Evolutionary conservation across 2,329 filamentous ascomycete genomes (phyloP), one percentile per base, ranked within the genome.

Genomic region (Chrysosporium keratinophilum): DNA sequence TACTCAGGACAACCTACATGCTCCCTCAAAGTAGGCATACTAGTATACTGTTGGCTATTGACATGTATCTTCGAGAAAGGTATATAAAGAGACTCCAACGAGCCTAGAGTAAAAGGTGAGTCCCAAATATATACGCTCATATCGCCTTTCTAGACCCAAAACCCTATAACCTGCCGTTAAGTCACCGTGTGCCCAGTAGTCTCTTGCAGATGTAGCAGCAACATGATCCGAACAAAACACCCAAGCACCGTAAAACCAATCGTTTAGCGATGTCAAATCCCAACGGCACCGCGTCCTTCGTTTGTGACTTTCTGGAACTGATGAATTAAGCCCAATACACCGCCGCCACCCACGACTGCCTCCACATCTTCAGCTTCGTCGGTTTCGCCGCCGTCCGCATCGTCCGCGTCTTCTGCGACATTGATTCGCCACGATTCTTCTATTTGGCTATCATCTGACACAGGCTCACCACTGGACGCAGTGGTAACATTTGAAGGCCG

Each of bases 291-390:
- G 33, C 69, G 63, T n/a, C 67, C 67, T 48, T 70, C 68, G 43
- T 67, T 66, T 46, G 67, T 69, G 37, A 78, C 80, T 67, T 79
- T 81, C 57, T 82, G 80, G 61, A 85, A 85, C 62, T 86, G 81
- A 64, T 83, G 79, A 54, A 86, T 73, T 59, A 86, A 66, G 7
- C 82, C 82, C 55, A 86, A 66, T 4, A 85, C 82, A 1, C 82
- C 82, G 1, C 74, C 76, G 3, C 76, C 75, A 0, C 70, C 71
- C 28, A 67, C 67, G 31, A 74, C 65, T 7, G 67, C 70, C 15
- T 76, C 72, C 6, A 76, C 73, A 50, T 74, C 72, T 31, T 75
- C 74, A 7, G 69, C 70, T 14, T 74, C 74, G 3, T 76, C 76
- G 2, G 67, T 72, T 19, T 71, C 74, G 19, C 72, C 69, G 2